Conservation (phyloP, 2,329 filamentous ascomycete species). For the Phialophora tarda region DNA sequence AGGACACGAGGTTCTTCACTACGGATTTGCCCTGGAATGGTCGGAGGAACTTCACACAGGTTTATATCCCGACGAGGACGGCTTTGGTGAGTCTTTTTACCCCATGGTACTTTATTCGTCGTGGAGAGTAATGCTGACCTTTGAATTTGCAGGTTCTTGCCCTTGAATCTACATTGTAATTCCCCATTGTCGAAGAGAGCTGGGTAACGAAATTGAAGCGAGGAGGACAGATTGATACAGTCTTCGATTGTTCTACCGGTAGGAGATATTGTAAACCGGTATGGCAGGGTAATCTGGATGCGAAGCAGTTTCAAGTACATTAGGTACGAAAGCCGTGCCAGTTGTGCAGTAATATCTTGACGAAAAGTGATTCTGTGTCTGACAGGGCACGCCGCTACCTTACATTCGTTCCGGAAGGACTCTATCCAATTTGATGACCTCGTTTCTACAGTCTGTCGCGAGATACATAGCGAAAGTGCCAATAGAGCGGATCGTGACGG, state of each 20-base stretch:
- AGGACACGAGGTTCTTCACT: constrained; percentile 87
- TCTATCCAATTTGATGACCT: neutral
- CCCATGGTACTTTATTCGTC: neutral
- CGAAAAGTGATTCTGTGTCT: neutral
- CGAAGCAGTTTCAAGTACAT: neutral
- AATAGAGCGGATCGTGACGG: neutral
- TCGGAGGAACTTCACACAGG: constrained; percentile 85
- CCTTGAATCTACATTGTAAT: constrained; percentile 52
- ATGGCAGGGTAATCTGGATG: neutral
- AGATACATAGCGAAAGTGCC: neutral
- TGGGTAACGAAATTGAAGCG: neutral
- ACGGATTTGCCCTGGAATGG: constrained; percentile 89
- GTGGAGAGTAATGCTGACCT: constrained; percentile 32
- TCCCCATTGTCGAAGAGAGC: neutral
- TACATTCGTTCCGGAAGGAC: neutral
- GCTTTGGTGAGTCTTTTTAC: constrained; percentile 67
- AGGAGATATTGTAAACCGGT: neutral
- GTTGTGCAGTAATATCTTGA: neutral
- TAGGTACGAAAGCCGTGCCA: neutral
- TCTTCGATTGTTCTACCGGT: neutral
- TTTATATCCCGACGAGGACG: constrained; percentile 84
- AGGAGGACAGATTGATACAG: neutral
- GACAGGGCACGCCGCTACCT: neutral
- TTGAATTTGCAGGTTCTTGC: constrained; percentile 57
- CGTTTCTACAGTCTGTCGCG: neutral